Conservation (phyloP, 1,284 basidiomycete genomes). For the Cutaneotrichosporon sp. region DNA sequence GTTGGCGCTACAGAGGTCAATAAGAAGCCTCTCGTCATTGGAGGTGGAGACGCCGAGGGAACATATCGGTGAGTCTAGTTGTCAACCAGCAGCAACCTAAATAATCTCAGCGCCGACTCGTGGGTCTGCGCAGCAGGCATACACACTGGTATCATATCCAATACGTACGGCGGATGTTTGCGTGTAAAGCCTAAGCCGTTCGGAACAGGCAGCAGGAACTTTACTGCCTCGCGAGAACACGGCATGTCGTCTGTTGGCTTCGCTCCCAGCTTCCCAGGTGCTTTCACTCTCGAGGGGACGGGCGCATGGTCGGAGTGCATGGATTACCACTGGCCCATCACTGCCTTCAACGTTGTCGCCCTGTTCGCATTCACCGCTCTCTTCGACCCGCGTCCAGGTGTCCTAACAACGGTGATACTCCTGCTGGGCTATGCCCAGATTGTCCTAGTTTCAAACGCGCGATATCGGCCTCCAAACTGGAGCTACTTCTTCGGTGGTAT, state of each 20-base stretch:
- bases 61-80: conserved; percentile 32
- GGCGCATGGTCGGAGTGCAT: conserved; percentile 18
- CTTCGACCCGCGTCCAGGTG: conserved; percentile 26
- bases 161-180: conserved; percentile 36
- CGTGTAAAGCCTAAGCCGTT: conserved; percentile 24
- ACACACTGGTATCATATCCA: conserved; percentile 29
- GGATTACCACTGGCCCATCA: conserved; percentile 38
- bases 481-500: conserved; percentile 25
- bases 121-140: conserved; percentile 43
- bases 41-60: conserved; percentile 27
- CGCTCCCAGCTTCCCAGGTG: conserved; percentile 31
- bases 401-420: conserved; percentile 29
- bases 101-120: conserved; percentile 37
- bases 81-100: background rate
- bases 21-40: conserved; percentile 34
- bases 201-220: conserved; percentile 16
- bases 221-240: conserved; percentile 15
- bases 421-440: conserved; percentile 39
- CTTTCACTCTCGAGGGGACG: conserved; percentile 21
- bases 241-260: conserved; percentile 29
- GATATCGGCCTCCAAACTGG: conserved; percentile 33
- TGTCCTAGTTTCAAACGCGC: conserved; percentile 29
- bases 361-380: conserved; percentile 33
- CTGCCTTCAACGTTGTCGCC: conserved; percentile 34
- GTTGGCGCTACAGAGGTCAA: conserved; percentile 32